These are phyloP conservation scores for Glomus cerebriforme DNA, from an alignment of 192 early-diverging fungal genomes.

Conservation along the genomic window DNA sequence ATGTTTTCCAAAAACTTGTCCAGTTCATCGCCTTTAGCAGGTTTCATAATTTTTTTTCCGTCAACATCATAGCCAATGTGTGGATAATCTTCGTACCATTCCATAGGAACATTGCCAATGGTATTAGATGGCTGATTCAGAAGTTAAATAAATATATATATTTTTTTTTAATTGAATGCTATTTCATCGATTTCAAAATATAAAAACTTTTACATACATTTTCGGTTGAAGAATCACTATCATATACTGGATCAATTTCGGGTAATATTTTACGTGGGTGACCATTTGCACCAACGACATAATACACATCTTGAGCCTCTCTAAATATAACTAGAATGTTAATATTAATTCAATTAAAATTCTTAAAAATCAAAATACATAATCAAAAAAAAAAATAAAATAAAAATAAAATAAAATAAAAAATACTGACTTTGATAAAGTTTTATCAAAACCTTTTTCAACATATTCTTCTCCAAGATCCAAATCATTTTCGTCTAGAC, in stretches of 20 bases:
- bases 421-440: conserved; percentile 31
- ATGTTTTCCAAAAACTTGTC: conserved; percentile 90
- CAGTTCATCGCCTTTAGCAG: conserved; percentile 88
- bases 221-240: conserved; percentile 89
- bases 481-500: conserved; percentile 48
- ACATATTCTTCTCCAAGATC: conserved; percentile 53
- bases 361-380: conserved; percentile 36
- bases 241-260: conserved; percentile 92
- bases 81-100: conserved; percentile 96
- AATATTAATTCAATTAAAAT: conserved; percentile 49
- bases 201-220: conserved; percentile 55
- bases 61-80: conserved; percentile 97
- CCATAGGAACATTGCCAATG: conserved; percentile 93
- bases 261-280: conserved; percentile 63
- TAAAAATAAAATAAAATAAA: conserved; percentile 33
- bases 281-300: conserved; percentile 42
- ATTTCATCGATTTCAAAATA: background rate
- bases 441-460: conserved; percentile 51
- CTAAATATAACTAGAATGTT: conserved; percentile 12
- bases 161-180: too few species aligned
- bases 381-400: conserved; percentile 38
- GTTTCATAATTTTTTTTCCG: conserved; percentile 89
- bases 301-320: conserved; percentile 35
- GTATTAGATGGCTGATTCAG: conserved; percentile 75
- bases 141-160: background rate